phyloP scores from a whole-genome alignment of 352 stramenopile genomes.

The Globisporangium abappressorium region DNA sequence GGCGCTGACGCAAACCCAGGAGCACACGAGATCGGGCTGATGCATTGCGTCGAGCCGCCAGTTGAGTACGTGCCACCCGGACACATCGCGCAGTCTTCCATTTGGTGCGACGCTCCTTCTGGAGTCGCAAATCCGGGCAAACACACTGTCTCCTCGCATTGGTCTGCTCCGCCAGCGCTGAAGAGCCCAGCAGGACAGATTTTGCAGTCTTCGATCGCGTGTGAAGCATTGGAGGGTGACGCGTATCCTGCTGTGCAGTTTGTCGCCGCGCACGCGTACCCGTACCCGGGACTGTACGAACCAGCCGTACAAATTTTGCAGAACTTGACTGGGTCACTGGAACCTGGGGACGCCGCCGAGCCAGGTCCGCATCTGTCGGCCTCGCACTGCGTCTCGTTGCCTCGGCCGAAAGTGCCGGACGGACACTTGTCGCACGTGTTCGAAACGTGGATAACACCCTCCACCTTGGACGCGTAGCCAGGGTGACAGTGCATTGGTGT shows the following conservation, averaged over 20 bases:
- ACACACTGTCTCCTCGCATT: constrained; percentile 33
- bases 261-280: constrained; percentile 26
- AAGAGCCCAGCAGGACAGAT: constrained; percentile 30
- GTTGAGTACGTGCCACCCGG: constrained; percentile 30
- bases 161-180: constrained; percentile 24
- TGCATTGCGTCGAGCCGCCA: constrained; percentile 27
- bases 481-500: constrained; percentile 28
- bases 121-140: constrained; percentile 26
- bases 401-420: constrained; percentile 26
- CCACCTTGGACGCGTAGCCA: constrained; percentile 24
- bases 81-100: constrained; percentile 33
- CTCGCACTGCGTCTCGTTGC: constrained; percentile 36
- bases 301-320: constrained; percentile 33
- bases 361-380: constrained; percentile 30
- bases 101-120: constrained; percentile 27
- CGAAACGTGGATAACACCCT: constrained; percentile 17
- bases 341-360: constrained; percentile 22
- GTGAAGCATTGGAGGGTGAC: constrained; percentile 25
- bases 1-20: constrained; percentile 30
- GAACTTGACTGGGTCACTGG: constrained; percentile 27
- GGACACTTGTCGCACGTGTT: constrained; percentile 28
- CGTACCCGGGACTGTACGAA: constrained; percentile 30
- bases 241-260: constrained; percentile 25
- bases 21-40: constrained; percentile 30
- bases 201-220: constrained; percentile 26